phyloP scores from a whole-genome alignment of 495 filamentous ascomycete species.

The Hypoxylon crocopeplum region DNA sequence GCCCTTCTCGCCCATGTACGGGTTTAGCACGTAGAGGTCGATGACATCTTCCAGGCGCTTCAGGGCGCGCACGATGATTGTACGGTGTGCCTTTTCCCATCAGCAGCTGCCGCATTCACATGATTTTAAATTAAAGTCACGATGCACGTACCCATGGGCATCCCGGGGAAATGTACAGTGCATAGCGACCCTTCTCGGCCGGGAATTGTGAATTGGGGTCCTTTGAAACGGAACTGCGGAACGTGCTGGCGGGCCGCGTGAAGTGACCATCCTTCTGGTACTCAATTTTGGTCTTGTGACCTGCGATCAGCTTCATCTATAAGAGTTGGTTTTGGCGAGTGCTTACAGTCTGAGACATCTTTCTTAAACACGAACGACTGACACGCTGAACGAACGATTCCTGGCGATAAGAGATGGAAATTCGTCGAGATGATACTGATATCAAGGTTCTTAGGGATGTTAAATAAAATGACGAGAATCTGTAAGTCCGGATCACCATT shows the following conservation, averaged over 20 bases:
- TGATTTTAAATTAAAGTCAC: not conserved
- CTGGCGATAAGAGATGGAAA: not conserved
- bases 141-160: conserved; percentile 66
- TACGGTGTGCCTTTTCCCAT: conserved; percentile 62
- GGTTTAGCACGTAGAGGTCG: conserved; percentile 62
- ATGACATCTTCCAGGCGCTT: conserved; percentile 72
- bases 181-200: conserved; percentile 71
- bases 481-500: conserved; percentile 8
- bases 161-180: conserved; percentile 68
- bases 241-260: conserved; percentile 53
- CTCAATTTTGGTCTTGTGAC: conserved; percentile 16
- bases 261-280: conserved; percentile 59
- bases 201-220: conserved; percentile 63
- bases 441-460: not conserved
- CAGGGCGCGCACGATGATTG: conserved; percentile 65
- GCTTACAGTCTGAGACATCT: conserved; percentile 30
- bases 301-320: conserved; percentile 14
- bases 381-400: not conserved
- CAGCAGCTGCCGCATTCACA: conserved; percentile 1
- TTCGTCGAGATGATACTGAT: not conserved
- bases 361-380: conserved; percentile 1
- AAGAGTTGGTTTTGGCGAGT: not conserved
- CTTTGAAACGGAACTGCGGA: conserved; percentile 58
- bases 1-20: conserved; percentile 60
- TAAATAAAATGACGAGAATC: conserved; percentile 12